Evolutionary conservation across 805 yeast genomes (phyloP).

Genomic region (Wickerhamomyces strasburgensis): DNA sequence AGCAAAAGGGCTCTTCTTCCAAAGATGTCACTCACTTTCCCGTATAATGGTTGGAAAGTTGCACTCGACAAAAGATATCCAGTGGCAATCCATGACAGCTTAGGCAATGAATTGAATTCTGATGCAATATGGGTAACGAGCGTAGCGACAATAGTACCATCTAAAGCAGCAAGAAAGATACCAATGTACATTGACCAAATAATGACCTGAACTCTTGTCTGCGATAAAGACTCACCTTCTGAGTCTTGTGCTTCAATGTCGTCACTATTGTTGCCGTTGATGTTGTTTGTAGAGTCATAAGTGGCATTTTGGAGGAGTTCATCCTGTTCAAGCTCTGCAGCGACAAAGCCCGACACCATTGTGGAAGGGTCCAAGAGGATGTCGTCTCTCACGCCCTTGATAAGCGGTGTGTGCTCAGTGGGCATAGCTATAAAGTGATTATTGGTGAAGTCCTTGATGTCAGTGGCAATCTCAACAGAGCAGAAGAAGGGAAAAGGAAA

Average conservation of each 20-base stretch:
- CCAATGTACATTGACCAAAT: conserved; percentile 40
- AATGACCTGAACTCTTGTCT: conserved; percentile 26
- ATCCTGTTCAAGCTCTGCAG: conserved; percentile 28
- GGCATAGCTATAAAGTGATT: conserved; percentile 2
- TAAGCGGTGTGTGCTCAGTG: conserved; percentile 16
- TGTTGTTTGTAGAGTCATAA: conserved; percentile 8
- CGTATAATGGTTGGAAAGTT: conserved; percentile 70
- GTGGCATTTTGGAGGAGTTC: conserved; percentile 22
- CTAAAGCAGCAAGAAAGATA: conserved; percentile 59
- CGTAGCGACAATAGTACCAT: conserved; percentile 64
- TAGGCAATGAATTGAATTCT: conserved; percentile 58
- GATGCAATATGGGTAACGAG: conserved; percentile 62
- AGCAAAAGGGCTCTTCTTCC: conserved; percentile 54
- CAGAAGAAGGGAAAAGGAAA: neutral
- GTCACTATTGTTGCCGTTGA: neutral
- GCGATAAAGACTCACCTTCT: conserved; percentile 6
- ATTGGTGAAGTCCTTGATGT: neutral
- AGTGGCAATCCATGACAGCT: conserved; percentile 70
- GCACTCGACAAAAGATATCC: conserved; percentile 64
- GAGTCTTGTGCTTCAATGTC: conserved; percentile 8
- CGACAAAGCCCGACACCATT: conserved; percentile 31
- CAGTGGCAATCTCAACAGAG: neutral
- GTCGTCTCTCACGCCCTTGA: conserved; percentile 17
- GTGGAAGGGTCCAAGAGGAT: conserved; percentile 27
- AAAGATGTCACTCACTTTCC: conserved; percentile 66